A percentile compares a stretch with the other conserved stretches of the same genome.
phyloP scores from a whole-genome alignment of 768 basidiomycete species.

The Pisolithus tinctorius region DNA sequence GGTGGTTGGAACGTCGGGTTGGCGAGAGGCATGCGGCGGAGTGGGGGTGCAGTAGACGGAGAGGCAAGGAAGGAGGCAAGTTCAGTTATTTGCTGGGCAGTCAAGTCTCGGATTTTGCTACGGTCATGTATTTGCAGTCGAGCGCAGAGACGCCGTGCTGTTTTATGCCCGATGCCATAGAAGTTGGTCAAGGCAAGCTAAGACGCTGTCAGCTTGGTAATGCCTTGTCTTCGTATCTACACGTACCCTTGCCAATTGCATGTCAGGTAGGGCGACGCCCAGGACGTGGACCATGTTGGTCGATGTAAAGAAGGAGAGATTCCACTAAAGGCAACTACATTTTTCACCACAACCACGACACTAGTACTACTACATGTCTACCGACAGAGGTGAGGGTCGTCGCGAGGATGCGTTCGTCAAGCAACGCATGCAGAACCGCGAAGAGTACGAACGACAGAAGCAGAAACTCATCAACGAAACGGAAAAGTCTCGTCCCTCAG shows the following conservation, averaged over 20 bases:
- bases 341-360: constrained; percentile 3
- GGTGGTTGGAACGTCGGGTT: constrained; percentile 43
- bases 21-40: constrained; percentile 65
- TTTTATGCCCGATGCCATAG: constrained; percentile 78
- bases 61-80: constrained; percentile 94
- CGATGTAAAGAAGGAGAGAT: constrained; percentile 1
- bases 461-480: constrained; percentile 81
- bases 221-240: neutral
- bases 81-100: constrained; percentile 81
- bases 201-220: neutral
- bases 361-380: constrained; percentile 45
- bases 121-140: constrained; percentile 88
- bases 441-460: constrained; percentile 79
- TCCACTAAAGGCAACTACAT: neutral
- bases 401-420: constrained; percentile 82
- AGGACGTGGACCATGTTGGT: constrained; percentile 75
- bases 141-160: constrained; percentile 78
- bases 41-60: constrained; percentile 64
- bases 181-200: constrained; percentile 89
- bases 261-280: constrained; percentile 76
- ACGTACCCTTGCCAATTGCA: constrained; percentile 68
- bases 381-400: constrained; percentile 74
- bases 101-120: constrained; percentile 73
- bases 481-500: constrained; percentile 83
- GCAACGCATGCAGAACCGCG: constrained; percentile 71